A percentile compares a stretch with the other conserved stretches of the same genome.
Evolutionary conservation across 371 early-diverging fungal genomes (phyloP).

Genomic region (Zychaea mexicana): DNA sequence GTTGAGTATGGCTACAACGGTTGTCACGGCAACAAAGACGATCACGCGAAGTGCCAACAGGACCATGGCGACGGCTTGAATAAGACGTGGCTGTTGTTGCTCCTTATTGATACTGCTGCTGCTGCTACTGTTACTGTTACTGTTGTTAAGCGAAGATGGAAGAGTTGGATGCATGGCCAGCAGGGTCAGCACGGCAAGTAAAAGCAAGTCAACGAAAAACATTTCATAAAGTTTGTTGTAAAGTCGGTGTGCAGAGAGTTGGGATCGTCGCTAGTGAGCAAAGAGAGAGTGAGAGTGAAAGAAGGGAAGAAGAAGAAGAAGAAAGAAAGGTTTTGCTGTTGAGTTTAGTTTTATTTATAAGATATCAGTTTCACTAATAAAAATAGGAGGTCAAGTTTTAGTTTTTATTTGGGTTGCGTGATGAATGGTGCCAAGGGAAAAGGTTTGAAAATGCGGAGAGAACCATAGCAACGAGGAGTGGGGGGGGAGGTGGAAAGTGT

Average conservation of each 20-base stretch:
- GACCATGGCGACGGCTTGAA: neutral
- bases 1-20: neutral
- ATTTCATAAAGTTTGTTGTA: neutral
- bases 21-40: neutral
- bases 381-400: neutral
- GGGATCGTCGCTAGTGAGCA: neutral
- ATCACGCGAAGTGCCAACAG: neutral
- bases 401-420: neutral
- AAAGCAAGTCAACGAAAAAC: neutral
- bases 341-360: neutral
- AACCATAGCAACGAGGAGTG: neutral
- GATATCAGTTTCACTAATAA: too few species aligned
- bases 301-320: neutral
- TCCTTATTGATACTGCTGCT: neutral
- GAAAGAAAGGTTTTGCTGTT: neutral
- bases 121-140: too few species aligned
- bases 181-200: neutral
- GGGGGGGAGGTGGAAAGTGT: neutral
- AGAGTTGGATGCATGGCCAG: neutral
- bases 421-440: neutral
- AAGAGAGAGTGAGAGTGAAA: neutral
- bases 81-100: neutral
- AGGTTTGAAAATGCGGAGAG: constrained; percentile 2
- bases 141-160: neutral
- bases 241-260: neutral